Base-by-base conservation (phyloP, 2,329 filamentous ascomycete genomes). In the Claviceps sorghi region DNA sequence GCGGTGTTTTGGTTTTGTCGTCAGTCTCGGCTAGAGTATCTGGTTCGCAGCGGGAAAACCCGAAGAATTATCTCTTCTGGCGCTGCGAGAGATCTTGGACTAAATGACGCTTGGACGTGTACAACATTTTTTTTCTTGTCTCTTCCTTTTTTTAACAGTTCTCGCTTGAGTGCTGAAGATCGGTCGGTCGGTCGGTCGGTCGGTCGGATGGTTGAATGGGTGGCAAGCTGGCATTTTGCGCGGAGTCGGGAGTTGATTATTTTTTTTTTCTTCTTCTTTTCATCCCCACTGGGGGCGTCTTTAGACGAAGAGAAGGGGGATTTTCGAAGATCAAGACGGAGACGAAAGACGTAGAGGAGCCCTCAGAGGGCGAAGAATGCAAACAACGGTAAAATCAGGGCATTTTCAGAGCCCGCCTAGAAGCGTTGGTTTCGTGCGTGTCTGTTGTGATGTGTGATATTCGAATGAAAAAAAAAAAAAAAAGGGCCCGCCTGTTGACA, bases 161-260 rank as follows among this genome's bases (percentile, higher is more conserved):
- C 10, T 32, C 4, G 3, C 29, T 44, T 48, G 32, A 45, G 52
- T 48, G 30, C 19, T 42, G 49, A 38, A 9, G 6, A 29, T 32
- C 15, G 29, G 42, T n/a, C 21, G 41, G 19, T 22, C 21, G 40
- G 22, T 22, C 21, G 40, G 22, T 50, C 34, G 50, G 52, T 22
- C 49, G 52, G 47, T 30, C 46, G 45, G 30, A 44, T 26, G 51
- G 53, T 29, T 48, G 52, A 41, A 34, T 48, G 56, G 48, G 40
- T 50, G 48, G 48, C 58, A 60, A 58, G 56, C 56, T 52, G 50
- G 55, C 57, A 61, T 62, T 65, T 66, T 67, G 66, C 66, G 60
- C 53, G 66, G 66, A 68, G 66, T 68, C 65, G 60, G 62, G 64
- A 62, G 62, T 64, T 57, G 56, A 38, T 53, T 53, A 47, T 22